These are phyloP conservation scores for Sarocladium kiliense DNA, from an alignment of 2,329 filamentous ascomycete genomes.

Conservation along the genomic window DNA sequence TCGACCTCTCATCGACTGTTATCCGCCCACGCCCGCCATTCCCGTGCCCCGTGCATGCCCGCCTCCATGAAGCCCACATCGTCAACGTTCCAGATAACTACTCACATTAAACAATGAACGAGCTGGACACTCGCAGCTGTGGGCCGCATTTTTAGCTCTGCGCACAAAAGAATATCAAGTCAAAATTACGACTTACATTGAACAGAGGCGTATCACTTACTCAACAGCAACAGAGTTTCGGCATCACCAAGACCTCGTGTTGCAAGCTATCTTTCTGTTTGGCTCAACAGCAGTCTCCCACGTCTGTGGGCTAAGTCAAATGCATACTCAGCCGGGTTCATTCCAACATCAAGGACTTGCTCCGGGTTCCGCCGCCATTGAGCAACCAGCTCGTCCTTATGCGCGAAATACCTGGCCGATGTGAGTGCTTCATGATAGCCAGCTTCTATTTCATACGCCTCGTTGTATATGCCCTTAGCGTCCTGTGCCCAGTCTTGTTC, in stretches of 20 bases:
- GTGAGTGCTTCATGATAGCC: background rate
- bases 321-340: background rate
- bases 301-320: background rate
- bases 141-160: background rate
- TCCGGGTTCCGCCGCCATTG: background rate
- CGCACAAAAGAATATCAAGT: slow-evolving; percentile 2
- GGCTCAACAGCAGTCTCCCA: background rate
- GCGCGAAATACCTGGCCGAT: background rate
- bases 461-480: background rate
- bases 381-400: background rate
- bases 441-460: background rate
- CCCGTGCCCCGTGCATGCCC: background rate
- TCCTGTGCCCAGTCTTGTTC: background rate
- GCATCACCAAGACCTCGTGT: slow-evolving; percentile 1
- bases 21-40: slow-evolving; percentile 3
- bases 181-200: background rate
- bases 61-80: slow-evolving; percentile 5
- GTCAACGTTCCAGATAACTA: background rate
- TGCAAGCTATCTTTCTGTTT: background rate
- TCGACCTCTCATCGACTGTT: slow-evolving; percentile 9
- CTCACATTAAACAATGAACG: background rate
- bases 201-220: background rate
- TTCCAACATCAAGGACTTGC: background rate
- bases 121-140: background rate
- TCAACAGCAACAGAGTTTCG: background rate